Evolutionary conservation across 345 rosid genomes (phyloP).

Genomic region (Cardiospermum halicacabum): DNA sequence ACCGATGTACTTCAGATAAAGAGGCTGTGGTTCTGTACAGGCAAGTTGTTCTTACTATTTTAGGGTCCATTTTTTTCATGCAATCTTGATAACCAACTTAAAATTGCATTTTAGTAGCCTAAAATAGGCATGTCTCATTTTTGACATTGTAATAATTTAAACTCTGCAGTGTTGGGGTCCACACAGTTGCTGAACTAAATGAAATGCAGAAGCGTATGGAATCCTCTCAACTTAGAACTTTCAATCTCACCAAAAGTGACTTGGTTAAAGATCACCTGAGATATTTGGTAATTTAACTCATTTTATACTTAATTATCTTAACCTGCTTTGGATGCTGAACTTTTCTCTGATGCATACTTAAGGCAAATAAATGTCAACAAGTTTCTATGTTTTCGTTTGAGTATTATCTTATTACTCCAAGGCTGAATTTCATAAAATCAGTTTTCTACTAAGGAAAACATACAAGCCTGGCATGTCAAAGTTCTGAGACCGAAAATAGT

Average conservation of each 20-base stretch:
- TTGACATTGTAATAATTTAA: conserved; percentile 9
- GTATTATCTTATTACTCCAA: neutral
- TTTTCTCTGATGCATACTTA: neutral
- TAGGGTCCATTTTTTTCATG: neutral
- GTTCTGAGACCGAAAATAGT: neutral
- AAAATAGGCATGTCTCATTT: conserved; percentile 5
- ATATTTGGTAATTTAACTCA: conserved; percentile 54
- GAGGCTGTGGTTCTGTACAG: conserved; percentile 89
- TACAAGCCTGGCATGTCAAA: no score
- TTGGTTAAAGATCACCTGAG: conserved; percentile 96
- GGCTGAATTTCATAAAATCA: neutral
- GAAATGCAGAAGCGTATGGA: conserved; percentile 69
- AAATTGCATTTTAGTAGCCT: conserved; percentile 6
- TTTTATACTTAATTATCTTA: neutral
- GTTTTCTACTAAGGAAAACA: no score
- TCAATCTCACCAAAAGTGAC: conserved; percentile 79
- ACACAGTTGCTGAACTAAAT: conserved; percentile 68
- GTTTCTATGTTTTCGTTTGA: neutral
- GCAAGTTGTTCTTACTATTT: conserved; percentile 23
- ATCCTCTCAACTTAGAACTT: conserved; percentile 59
- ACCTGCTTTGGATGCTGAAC: neutral
- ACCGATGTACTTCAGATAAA: conserved; percentile 55
- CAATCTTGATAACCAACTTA: neutral
- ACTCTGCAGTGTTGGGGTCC: conserved; percentile 82
- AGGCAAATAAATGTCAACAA: neutral